Evolutionary conservation across 2,329 filamentous ascomycete genomes (phyloP), one percentile per base, ranked within the genome.

Genomic region (Aspergillus costaricaensis): DNA sequence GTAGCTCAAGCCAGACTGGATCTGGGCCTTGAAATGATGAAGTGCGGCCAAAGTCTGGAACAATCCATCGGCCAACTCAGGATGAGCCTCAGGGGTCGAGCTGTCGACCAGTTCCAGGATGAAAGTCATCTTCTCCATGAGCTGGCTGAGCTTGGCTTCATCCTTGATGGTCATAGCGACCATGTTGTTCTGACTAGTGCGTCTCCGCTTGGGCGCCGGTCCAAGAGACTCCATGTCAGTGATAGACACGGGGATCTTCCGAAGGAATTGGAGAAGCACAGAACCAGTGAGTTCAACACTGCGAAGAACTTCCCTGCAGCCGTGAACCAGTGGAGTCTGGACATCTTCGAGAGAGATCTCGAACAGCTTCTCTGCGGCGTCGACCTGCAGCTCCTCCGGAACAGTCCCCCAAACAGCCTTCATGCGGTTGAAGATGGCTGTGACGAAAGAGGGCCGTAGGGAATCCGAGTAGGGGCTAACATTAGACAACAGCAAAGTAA

Each of bases 21-120:
- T 87, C 60, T 94, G 86, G 25, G 87, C 85, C 73, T 91, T 90
- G 73, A 95, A 90, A 62, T 92, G 89, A 68, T 96, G 92, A 23
- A 99, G 83, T 70, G 96, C 91, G 5, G 89, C 88, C n/a, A 99
- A 84, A 0, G 91, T 85, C 59, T 89, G 88, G 78, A 98, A 99
- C 3, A 99, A 82, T 27, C 86, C 87, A 61, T 88, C 87, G 5
- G 96, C 83, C 41, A 99, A 81, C 69, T 91, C 86, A 0, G 91
- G 77, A 72, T 96, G 90, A 30, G 86, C 83, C 58, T 87, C 88
- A 0, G 91, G 90, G 49, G 87, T 85, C 2, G 92, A 94, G 52
- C 86, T 86, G 72, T 98, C 93, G 15, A 98, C 86, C 25, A 98
- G 79, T 74, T 98, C 93, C 39, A 98, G 81, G 10, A 97, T 91